These are phyloP conservation scores for Litchi chinensis DNA, from an alignment of 345 rosid species.

Conservation along the genomic window DNA sequence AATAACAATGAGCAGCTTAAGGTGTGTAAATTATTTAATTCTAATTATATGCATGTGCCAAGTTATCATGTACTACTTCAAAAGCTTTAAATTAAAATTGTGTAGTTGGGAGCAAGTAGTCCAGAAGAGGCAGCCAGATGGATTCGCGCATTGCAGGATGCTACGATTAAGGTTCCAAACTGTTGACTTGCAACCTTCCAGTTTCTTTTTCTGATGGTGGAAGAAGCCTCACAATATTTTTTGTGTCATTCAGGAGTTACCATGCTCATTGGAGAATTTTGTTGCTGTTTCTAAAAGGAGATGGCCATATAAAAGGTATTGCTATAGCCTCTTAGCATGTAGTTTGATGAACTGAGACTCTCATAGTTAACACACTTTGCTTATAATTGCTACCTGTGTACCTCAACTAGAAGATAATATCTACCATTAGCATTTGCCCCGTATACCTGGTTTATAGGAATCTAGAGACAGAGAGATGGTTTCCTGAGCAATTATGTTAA, in stretches of 20 bases:
- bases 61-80: neutral
- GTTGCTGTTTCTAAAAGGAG: constrained; percentile 55
- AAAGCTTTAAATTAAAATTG: constrained; percentile 11
- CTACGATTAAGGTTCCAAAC: constrained; percentile 68
- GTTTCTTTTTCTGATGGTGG: constrained; percentile 7
- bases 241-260: constrained; percentile 46
- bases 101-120: constrained; percentile 89
- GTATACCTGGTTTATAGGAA: neutral
- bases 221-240: constrained; percentile 22
- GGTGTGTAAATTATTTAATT: constrained; percentile 36
- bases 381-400: neutral
- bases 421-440: neutral
- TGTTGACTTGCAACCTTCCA: neutral
- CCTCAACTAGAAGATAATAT: no score
- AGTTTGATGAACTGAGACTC: neutral
- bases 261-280: constrained; percentile 48
- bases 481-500: neutral
- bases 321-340: neutral
- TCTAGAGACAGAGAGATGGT: neutral
- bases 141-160: constrained; percentile 70
- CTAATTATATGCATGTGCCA: neutral
- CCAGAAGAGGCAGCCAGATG: constrained; percentile 94
- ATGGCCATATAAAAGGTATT: constrained; percentile 55
- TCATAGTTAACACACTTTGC: neutral
- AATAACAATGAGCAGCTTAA: constrained; percentile 79